Evolutionary conservation across 768 basidiomycete genomes (phyloP).

Genomic region (Mycena capillaripes): DNA sequence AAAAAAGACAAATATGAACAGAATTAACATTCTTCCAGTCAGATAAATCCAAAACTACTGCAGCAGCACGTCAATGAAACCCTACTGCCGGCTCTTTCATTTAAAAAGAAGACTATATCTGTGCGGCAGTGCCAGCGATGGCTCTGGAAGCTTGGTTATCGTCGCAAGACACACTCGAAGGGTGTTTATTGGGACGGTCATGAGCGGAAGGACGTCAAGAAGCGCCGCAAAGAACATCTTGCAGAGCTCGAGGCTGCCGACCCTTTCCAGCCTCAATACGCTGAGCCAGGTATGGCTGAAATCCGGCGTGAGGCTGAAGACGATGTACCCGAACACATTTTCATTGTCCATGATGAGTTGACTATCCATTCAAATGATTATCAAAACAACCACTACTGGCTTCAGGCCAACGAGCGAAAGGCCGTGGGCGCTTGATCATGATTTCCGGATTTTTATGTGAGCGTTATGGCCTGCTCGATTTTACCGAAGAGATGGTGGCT

Average conservation of each 20-base stretch:
- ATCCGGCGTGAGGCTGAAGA: neutral
- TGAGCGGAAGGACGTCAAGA: conserved; percentile 5
- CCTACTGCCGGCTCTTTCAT: neutral
- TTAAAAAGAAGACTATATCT: neutral
- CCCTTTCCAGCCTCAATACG: neutral
- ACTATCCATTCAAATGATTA: neutral
- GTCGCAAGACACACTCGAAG: neutral
- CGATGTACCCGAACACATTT: neutral
- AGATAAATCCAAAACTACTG: neutral
- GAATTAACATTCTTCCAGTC: too few species aligned
- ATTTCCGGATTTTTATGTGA: conserved; percentile 1
- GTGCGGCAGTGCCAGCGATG: neutral
- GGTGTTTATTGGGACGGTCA: conserved; percentile 10
- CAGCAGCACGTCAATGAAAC: neutral
- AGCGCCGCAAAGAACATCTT: neutral
- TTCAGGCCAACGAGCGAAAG: neutral
- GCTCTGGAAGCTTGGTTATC: conserved; percentile 1
- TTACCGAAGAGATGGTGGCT: neutral
- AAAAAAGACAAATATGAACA: too few species aligned
- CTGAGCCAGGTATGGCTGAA: neutral
- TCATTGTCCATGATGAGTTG: conserved; percentile 1
- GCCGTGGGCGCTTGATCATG: neutral
- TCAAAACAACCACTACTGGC: conserved; percentile 10
- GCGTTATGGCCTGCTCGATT: neutral
- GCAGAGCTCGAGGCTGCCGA: neutral